Base-by-base conservation (phyloP, 768 basidiomycete species). In the Pilatotrama ljubarskyi region DNA sequence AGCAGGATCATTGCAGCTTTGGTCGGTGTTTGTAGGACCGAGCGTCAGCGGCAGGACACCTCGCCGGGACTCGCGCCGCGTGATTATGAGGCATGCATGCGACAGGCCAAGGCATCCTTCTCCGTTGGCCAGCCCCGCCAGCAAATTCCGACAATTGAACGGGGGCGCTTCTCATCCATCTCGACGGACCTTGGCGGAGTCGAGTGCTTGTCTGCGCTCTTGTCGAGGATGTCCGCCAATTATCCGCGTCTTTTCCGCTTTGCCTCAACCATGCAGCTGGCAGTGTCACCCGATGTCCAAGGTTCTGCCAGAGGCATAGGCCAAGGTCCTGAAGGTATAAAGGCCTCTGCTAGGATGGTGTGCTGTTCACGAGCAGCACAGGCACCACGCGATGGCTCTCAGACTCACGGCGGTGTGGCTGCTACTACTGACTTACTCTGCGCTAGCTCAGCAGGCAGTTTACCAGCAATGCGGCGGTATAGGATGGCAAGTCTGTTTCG, bases 381-480 rank as follows among this genome's bases (percentile, higher is more conserved):
- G 36, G 35, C 50, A 24, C 49, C 25, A 40, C 43, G 37, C 24
- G 3, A 64, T 64, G 63, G 51, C 58, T 17, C 42, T 57, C 50
- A 55, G 38, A n/a, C 35, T 46, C 6, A 13, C 29, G 1, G 51
- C 43, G 18, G 48, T 56, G 25, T 43, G 59, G 22, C 40, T 58
- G 14, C 15, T 63, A 17, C 52, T 69, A 53, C 53, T 76, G 61
- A 65, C 22, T 40, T 73, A 20, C 42, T 73, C 18, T 58, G 55
- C 53, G 25, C 58, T 49, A n/a, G 76, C 79, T 20, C 79, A 81
- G 53, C 75, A 77, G 58, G 66, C 73, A 2, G 60, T 77, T 13
- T 80, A 79, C 61, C 70, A 63, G n/a, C 80, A 82, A 64, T 82
- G 82, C 56, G 82, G 81, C 41, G 81, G 82, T 22, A 77, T 73